phyloP scores from a whole-genome alignment of 2,329 filamentous ascomycete genomes.

The Venturia pyrina region DNA sequence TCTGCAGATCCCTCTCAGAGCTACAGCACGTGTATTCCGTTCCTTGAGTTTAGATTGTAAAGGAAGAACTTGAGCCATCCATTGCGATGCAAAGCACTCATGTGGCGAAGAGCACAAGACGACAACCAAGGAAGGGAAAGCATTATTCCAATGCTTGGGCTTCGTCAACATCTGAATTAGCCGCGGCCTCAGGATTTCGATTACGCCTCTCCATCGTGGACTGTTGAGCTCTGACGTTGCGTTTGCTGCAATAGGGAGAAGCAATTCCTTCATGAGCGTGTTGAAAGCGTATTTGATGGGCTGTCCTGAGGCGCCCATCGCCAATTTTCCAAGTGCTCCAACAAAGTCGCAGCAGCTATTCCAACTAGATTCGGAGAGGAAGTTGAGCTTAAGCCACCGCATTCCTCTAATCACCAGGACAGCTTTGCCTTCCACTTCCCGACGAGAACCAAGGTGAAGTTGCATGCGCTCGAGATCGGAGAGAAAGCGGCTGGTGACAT shows the following conservation, averaged over 20 bases:
- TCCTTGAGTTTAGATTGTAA: slow-evolving; percentile 80
- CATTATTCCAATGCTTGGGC: slow-evolving; percentile 80
- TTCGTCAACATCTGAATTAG: slow-evolving; percentile 80
- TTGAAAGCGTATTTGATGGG: slow-evolving; percentile 91
- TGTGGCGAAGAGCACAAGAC: slow-evolving; percentile 79
- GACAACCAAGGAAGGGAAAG: slow-evolving; percentile 80
- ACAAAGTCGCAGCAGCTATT: slow-evolving; percentile 84
- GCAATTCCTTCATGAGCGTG: slow-evolving; percentile 74
- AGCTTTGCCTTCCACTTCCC: slow-evolving; percentile 68
- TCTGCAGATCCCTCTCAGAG: slow-evolving; percentile 80
- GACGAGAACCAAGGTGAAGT: slow-evolving; percentile 63
- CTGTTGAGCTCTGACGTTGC: slow-evolving; percentile 67
- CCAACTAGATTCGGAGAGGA: slow-evolving; percentile 66
- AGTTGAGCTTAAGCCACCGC: slow-evolving; percentile 74
- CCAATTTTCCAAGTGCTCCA: slow-evolving; percentile 68
- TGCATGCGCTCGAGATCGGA: slow-evolving; percentile 70
- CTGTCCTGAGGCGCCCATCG: slow-evolving; percentile 75
- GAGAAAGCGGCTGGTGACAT: slow-evolving; percentile 73
- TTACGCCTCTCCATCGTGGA: slow-evolving; percentile 77
- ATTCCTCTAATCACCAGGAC: slow-evolving; percentile 84
- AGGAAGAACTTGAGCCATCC: slow-evolving; percentile 70
- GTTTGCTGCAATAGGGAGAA: slow-evolving; percentile 78
- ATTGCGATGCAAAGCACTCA: slow-evolving; percentile 75
- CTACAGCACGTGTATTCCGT: slow-evolving; percentile 63
- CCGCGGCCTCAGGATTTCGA: slow-evolving; percentile 67